A percentile compares a stretch with the other conserved stretches of the same genome.
These are phyloP conservation scores for Volvariella volvacea DNA, from an alignment of 1,284 basidiomycete species.

Conservation along the genomic window DNA sequence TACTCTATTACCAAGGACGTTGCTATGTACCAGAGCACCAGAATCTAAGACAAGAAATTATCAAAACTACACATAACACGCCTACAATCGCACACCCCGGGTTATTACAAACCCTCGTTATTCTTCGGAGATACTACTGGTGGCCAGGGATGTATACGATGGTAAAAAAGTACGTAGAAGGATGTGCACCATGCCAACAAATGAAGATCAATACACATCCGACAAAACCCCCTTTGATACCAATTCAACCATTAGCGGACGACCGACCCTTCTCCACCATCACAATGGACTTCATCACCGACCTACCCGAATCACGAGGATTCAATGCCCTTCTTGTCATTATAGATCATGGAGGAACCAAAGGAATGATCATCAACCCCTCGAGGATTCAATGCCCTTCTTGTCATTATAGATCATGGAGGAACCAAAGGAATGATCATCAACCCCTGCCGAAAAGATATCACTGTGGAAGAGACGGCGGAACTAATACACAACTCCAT, in stretches of 20 bases:
- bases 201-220: too few species aligned
- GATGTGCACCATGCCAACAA: conserved; percentile 30
- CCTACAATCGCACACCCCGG: conserved; percentile 33
- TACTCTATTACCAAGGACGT: too few species aligned
- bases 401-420: conserved; percentile 24
- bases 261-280: conserved; percentile 16
- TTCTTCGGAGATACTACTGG: conserved; percentile 30
- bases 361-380: conserved; percentile 31
- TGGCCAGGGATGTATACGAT: conserved; percentile 32
- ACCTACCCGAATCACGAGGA: conserved; percentile 25
- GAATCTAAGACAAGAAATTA: conserved; percentile 12
- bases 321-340: conserved; percentile 25
- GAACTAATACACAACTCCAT: conserved; percentile 18
- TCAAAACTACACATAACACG: conserved; percentile 22
- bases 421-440: conserved; percentile 35
- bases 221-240: too few species aligned
- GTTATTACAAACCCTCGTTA: conserved; percentile 25
- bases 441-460: conserved; percentile 20
- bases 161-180: conserved; percentile 25
- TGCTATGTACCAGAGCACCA: too few species aligned
- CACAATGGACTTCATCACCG: conserved; percentile 19
- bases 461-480: conserved; percentile 13
- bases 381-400: conserved; percentile 19
- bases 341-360: conserved; percentile 29
- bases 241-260: too few species aligned